Conservation (phyloP, 2,329 filamentous ascomycete genomes). For the Aspergillus hiratsukae region DNA sequence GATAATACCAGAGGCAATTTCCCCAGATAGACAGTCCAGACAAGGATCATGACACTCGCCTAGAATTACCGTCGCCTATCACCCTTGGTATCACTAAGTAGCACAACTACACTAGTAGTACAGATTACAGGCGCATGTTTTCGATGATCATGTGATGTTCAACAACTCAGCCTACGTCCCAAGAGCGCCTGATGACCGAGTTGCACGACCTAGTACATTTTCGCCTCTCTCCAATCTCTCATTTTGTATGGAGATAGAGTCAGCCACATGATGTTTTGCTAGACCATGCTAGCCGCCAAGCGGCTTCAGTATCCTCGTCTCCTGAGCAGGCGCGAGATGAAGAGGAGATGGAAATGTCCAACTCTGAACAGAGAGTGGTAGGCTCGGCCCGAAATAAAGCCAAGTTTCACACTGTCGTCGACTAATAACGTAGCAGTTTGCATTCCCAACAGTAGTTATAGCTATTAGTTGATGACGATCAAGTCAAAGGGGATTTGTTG, state of each 20-base stretch:
- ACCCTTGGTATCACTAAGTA: neutral
- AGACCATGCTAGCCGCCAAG: neutral
- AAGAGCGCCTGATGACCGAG: constrained; percentile 11
- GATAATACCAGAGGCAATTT: neutral
- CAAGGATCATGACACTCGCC: neutral
- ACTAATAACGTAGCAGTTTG: neutral
- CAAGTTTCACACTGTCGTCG: neutral
- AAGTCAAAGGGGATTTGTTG: neutral
- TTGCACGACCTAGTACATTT: constrained; percentile 5
- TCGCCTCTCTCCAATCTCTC: neutral
- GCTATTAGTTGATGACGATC: neutral
- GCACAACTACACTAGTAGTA: constrained; percentile 15
- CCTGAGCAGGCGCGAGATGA: neutral
- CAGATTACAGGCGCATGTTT: constrained; percentile 24
- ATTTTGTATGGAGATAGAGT: constrained; percentile 3
- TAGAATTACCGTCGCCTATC: constrained; percentile 1
- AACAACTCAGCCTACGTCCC: constrained; percentile 6
- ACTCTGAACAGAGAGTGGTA: neutral
- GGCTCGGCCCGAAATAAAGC: neutral
- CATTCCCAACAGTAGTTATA: neutral
- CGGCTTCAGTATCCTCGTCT: neutral
- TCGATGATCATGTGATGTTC: constrained; percentile 28
- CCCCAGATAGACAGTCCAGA: neutral
- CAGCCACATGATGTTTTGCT: constrained; percentile 1
- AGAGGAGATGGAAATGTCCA: neutral